Conservation (phyloP, 1,284 basidiomycete genomes). For the Sporisorium reilianum region DNA sequence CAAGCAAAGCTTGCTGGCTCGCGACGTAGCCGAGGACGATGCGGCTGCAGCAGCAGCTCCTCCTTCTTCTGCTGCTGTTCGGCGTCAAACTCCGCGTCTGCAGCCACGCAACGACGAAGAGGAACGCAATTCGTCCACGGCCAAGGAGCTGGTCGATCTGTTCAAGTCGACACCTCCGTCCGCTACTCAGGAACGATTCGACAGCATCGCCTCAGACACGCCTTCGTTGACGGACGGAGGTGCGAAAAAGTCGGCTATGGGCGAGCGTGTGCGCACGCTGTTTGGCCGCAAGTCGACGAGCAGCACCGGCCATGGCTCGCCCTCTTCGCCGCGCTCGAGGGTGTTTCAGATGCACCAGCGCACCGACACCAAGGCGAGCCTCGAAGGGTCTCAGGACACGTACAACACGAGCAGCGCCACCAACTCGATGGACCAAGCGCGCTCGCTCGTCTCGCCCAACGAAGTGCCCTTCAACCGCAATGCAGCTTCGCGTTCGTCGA, state of each 20-base stretch:
- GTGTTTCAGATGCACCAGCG: slow-evolving; percentile 19
- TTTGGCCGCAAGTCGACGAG: slow-evolving; percentile 50
- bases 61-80: slow-evolving; percentile 1
- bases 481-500: slow-evolving; percentile 34
- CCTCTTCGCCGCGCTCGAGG: slow-evolving; percentile 24
- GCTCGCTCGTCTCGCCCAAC: slow-evolving; percentile 33
- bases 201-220: slow-evolving; percentile 19
- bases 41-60: not conserved
- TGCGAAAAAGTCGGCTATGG: slow-evolving; percentile 36
- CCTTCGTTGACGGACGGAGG: slow-evolving; percentile 18
- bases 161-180: slow-evolving; percentile 55
- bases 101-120: slow-evolving; percentile 42
- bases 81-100: slow-evolving; percentile 27
- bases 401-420: slow-evolving; percentile 40
- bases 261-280: slow-evolving; percentile 46
- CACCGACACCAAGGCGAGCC: slow-evolving; percentile 32
- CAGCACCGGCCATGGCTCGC: slow-evolving; percentile 32
- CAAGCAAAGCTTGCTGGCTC: slow-evolving; percentile 18
- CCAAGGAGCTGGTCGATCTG: slow-evolving; percentile 53
- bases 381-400: slow-evolving; percentile 38
- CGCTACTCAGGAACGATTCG: slow-evolving; percentile 27
- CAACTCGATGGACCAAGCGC: slow-evolving; percentile 37
- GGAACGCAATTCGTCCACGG: slow-evolving; percentile 17
- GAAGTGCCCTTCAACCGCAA: slow-evolving; percentile 23
- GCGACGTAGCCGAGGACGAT: slow-evolving; percentile 28